Evolutionary conservation across 768 basidiomycete genomes (phyloP), one percentile per base, ranked within the genome.

Genomic region (Leucocoprinus leucothites): DNA sequence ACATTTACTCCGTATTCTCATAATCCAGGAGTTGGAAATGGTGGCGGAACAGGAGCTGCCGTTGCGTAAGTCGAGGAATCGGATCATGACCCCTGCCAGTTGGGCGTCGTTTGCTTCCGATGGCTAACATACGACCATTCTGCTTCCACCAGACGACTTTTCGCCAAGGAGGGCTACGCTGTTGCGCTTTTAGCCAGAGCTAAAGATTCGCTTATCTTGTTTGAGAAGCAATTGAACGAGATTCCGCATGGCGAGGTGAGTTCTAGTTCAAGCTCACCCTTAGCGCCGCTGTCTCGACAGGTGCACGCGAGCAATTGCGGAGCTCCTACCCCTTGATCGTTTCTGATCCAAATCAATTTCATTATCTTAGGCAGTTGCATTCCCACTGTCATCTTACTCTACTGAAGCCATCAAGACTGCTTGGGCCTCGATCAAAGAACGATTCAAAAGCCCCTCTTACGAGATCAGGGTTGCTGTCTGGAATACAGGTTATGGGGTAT

Each of bases 161-260:
- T 87, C 57, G 75, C 82, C 5, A 81, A 80, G 61, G 69, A 79
- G 24, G 87, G 87, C 1, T 89, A 87, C 64, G 80, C 74, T 35
- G 77, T 89, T 26, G 88, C 87, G 1, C 70, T 90, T 44, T 73
- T 89, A 31, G 84, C 86, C 11, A 74, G 86, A 47, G 79, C 82
- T 13, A 61, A 72, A 3, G 79, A 80, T n/a, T 64, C 76, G 16
- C 72, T 87, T 16, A 69, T 78, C 44, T 73, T 69, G 31, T 67
- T 86, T 3, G 79, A 84, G 4, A 66, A 73, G 16, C 80, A 83
- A 57, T 75, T 89, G 38, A 84, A 76, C 51, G 58, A 69, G 9
- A 60, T 9, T 18, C 16, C 69, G 8, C 85, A 85, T 19, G 86
- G 85, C 46, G 76, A 84, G 60, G 87, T 84, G 52, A 44, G 47